Evolutionary conservation across 2,329 filamentous ascomycete species (phyloP).

Genomic region (Rugonectria rugulosa): DNA sequence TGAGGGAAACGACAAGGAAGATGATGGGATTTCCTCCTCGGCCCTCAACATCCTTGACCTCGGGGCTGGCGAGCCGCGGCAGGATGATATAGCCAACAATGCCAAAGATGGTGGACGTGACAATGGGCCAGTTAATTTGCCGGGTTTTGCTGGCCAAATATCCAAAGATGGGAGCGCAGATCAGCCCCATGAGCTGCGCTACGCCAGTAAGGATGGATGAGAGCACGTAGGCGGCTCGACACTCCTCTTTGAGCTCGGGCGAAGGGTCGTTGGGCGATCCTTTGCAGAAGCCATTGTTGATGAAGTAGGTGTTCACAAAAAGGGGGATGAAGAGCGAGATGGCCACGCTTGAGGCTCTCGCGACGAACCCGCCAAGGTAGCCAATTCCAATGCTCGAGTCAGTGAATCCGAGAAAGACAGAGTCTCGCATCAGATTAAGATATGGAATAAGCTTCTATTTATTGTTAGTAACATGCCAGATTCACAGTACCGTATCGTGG

Average conservation of each 20-base stretch:
- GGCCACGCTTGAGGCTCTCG: conserved; percentile 90
- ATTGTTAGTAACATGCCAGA: conserved; percentile 18
- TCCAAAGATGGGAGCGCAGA: conserved; percentile 88
- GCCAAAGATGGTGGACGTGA: conserved; percentile 75
- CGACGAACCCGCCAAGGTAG: conserved; percentile 94
- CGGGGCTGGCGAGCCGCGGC: conserved; percentile 78
- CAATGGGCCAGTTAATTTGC: conserved; percentile 75
- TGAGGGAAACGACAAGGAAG: conserved; percentile 78
- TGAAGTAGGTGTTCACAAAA: conserved; percentile 91
- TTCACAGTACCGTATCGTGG: neutral
- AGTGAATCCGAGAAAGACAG: conserved; percentile 74
- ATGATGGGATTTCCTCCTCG: conserved; percentile 73
- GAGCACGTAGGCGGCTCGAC: conserved; percentile 85
- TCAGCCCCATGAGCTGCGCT: conserved; percentile 83
- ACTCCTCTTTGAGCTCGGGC: conserved; percentile 83
- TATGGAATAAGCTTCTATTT: conserved; percentile 58
- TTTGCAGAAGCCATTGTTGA: conserved; percentile 79
- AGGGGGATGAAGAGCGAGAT: conserved; percentile 95
- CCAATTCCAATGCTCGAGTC: conserved; percentile 84
- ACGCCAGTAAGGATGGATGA: conserved; percentile 88
- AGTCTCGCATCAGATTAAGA: conserved; percentile 65
- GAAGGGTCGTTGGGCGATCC: conserved; percentile 69
- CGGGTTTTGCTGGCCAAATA: conserved; percentile 77
- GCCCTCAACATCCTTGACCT: conserved; percentile 69
- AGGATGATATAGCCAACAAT: conserved; percentile 81